These are phyloP conservation scores for Cucurbita ficifolia DNA, from an alignment of 306 rosid genomes.

Conservation along the genomic window DNA sequence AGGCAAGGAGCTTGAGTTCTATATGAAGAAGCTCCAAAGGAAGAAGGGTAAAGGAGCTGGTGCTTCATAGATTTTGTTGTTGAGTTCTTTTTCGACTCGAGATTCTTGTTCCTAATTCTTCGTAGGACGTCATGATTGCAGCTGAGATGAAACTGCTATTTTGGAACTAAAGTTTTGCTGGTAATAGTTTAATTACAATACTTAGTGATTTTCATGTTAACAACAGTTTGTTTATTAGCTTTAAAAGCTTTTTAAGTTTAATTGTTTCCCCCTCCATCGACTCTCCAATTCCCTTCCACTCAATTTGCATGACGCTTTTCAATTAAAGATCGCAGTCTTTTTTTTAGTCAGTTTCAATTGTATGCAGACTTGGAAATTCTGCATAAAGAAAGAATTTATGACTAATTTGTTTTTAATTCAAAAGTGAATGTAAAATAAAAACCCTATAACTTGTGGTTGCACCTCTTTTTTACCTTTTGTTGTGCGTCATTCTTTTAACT, in stretches of 20 bases:
- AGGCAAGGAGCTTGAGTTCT: slow-evolving; percentile 4
- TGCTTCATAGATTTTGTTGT: background rate
- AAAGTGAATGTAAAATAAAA: no score
- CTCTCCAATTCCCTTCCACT: no score
- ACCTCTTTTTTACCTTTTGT: no score
- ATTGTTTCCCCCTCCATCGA: background rate
- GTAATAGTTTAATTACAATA: background rate
- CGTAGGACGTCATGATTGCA: background rate
- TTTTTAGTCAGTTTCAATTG: no score
- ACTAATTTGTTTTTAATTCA: no score
- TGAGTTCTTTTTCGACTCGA: background rate
- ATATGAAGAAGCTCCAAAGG: slow-evolving; percentile 5
- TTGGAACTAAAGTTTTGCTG: background rate
- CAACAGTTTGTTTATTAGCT: background rate
- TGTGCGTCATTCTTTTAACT: no score
- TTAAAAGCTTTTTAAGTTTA: background rate
- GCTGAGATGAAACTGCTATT: background rate
- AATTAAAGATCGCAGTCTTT: no score
- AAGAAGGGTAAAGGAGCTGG: slow-evolving; percentile 7
- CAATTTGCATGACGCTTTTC: no score
- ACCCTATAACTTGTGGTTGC: no score
- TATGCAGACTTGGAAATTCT: no score
- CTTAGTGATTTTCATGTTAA: background rate
- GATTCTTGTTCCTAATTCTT: background rate
- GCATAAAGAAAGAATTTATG: no score